Base-by-base conservation (phyloP, 106 monocot species). In the Dioscorea zingiberensis region DNA sequence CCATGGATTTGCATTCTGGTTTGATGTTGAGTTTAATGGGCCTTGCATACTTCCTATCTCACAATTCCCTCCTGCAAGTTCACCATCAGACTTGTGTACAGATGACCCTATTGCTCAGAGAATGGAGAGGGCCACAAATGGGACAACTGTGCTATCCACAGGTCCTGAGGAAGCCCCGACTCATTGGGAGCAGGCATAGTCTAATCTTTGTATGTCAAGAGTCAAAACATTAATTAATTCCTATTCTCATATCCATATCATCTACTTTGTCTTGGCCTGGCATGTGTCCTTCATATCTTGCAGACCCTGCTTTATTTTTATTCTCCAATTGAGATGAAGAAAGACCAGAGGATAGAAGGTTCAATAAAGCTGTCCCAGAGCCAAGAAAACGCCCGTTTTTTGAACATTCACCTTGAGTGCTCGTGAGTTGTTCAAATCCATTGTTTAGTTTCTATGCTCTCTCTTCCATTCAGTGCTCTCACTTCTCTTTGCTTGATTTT, bases 1-100 rank as follows among this genome's bases (percentile, higher is more conserved):
- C 22, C 98, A 98, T 82, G 98, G 98, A 19, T 93, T 98, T 82
- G 98, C 89, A 27, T 89, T 98, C 62, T 98, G 98, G 98, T 98
- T 98, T 70, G 93, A 98, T 67, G 98, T 93, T 1, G 93, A 93
- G 48, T 98, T 98, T 68, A 87, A 93, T 74, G 93, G 86, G 29
- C 86, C 85, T 58, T 57, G 65, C 63, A 63, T 72, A 48, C 48
- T 68, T 61, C 59, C 72, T 16, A 69, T 78, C 47, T 19, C 51
- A 51, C 51, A 51, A 8, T 48, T 25, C 46, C 63, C 69, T 22
- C 13, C 30, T 54, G 66, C 47, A 49, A 58, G 14, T 47, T 78
- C 71, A 44, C 71, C 70, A 1, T 44, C 64, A 10, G 73, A 85
- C 53, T 49, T 54, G 11, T 24, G 38, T 44, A 27, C 44, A 54